phyloP scores from a whole-genome alignment of 306 rosid genomes.

The Cucumis cinereus region DNA sequence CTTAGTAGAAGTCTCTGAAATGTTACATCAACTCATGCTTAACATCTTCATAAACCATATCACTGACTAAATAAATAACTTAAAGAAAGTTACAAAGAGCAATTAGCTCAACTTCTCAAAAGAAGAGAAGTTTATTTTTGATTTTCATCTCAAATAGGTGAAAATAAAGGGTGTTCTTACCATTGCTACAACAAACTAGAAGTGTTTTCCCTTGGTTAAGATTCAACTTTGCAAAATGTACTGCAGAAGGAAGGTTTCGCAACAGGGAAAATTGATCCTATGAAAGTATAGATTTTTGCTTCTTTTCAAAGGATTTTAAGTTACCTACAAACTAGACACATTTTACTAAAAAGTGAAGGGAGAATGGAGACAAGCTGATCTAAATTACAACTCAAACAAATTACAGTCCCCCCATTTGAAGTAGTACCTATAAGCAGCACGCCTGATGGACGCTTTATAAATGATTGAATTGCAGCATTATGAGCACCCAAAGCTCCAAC shows the following conservation, averaged over 20 bases:
- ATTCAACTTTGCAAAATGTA: constrained; percentile 63
- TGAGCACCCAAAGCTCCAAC: no score
- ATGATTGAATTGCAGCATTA: no score
- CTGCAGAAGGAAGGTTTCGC: constrained; percentile 55
- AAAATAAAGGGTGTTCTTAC: constrained; percentile 25
- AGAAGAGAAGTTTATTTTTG: neutral
- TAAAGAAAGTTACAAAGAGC: neutral
- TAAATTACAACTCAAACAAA: no score
- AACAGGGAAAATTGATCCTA: constrained; percentile 61
- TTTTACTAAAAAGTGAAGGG: no score
- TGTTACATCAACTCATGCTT: neutral
- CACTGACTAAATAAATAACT: neutral
- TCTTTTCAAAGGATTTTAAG: no score
- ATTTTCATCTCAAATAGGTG: constrained; percentile 11
- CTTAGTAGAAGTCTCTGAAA: neutral
- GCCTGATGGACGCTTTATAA: no score
- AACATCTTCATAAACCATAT: neutral
- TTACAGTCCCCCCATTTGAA: no score
- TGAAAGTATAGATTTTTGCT: no score
- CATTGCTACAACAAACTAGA: constrained; percentile 47
- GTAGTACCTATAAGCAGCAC: no score
- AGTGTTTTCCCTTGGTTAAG: constrained; percentile 54
- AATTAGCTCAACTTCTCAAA: neutral
- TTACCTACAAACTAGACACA: neutral
- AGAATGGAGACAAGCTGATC: no score